These are phyloP conservation scores for Deinandra increscens DNA, from an alignment of 129 eudicot genomes.

Conservation along the genomic window DNA sequence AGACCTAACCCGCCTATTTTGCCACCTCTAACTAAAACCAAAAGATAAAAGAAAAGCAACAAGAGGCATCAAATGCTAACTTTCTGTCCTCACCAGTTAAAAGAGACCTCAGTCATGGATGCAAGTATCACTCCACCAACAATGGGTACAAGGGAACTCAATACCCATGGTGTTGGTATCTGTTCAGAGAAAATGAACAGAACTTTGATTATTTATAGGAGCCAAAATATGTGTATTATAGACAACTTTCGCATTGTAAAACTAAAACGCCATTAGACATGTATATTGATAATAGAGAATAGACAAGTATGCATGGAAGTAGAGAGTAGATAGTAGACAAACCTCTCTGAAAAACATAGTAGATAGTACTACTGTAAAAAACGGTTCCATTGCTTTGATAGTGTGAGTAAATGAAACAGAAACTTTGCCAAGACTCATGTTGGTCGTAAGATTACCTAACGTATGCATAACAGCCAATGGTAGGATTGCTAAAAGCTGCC, in stretches of 20 bases:
- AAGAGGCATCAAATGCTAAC: neutral
- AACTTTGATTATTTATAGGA: neutral
- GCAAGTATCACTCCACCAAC: constrained; percentile 98
- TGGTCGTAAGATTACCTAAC: constrained; percentile 79
- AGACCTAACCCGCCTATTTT: neutral
- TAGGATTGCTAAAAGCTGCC: constrained; percentile 69
- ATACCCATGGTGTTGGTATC: constrained; percentile 79
- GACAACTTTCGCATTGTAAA: constrained; percentile 5
- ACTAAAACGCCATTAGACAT: constrained; percentile 17
- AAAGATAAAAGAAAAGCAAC: neutral
- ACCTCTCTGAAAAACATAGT: constrained; percentile 84
- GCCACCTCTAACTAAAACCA: neutral
- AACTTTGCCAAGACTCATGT: constrained; percentile 87
- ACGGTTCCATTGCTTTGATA: constrained; percentile 88
- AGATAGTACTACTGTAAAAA: constrained; percentile 75
- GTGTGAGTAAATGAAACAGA: constrained; percentile 87
- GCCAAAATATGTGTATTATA: neutral
- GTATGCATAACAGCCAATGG: constrained; percentile 81
- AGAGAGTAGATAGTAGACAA: constrained; percentile 17
- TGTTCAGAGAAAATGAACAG: constrained; percentile 25
- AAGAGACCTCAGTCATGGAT: constrained; percentile 87
- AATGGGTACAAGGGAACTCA: constrained; percentile 75
- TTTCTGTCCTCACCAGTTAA: constrained; percentile 68
- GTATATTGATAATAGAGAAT: neutral
- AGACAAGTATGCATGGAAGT: neutral